Percentiles rank a stretch among this genome's conserved stretches.
Conservation (phyloP, 2,329 filamentous ascomycete species). For the Ambrosiella beaveri region DNA sequence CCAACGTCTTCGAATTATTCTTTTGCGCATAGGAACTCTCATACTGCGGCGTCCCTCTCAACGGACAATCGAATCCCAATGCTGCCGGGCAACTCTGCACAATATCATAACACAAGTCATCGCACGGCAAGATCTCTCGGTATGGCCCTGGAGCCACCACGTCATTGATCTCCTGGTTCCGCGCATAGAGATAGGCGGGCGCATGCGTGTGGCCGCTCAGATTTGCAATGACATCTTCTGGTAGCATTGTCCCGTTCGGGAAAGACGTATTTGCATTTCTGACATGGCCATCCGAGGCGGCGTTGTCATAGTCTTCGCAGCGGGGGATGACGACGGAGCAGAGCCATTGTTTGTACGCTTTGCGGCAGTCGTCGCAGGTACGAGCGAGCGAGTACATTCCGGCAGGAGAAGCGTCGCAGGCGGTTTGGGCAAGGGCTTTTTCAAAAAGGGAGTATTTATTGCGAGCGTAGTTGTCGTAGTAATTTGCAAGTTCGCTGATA, state of each 20-base stretch:
- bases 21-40: constrained; percentile 22
- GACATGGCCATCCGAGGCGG: constrained; percentile 25
- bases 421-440: constrained; percentile 65
- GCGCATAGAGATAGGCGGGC: constrained; percentile 31
- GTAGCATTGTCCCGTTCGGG: constrained; percentile 45
- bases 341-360: constrained; percentile 84
- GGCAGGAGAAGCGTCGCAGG: constrained; percentile 59
- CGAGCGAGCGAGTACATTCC: constrained; percentile 68
- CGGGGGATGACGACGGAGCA: constrained; percentile 86
- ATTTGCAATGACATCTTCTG: constrained; percentile 19
- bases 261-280: constrained; percentile 59
- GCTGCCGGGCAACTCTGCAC: constrained; percentile 68
- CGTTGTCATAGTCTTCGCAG: constrained; percentile 63
- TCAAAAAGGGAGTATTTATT: constrained; percentile 59
- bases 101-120: constrained; percentile 72
- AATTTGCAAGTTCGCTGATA: constrained; percentile 40
- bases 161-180: constrained; percentile 57
- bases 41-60: constrained; percentile 20
- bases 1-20: constrained; percentile 16
- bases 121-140: constrained; percentile 79
- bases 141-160: constrained; percentile 70
- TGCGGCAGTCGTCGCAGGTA: constrained; percentile 56
- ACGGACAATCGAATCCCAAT: constrained; percentile 62
- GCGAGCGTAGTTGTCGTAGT: constrained; percentile 64
- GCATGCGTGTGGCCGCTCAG: constrained; percentile 19